Evolutionary conservation across 2,329 filamentous ascomycete species (phyloP).

Genomic region (Hymenoscyphus albidus): DNA sequence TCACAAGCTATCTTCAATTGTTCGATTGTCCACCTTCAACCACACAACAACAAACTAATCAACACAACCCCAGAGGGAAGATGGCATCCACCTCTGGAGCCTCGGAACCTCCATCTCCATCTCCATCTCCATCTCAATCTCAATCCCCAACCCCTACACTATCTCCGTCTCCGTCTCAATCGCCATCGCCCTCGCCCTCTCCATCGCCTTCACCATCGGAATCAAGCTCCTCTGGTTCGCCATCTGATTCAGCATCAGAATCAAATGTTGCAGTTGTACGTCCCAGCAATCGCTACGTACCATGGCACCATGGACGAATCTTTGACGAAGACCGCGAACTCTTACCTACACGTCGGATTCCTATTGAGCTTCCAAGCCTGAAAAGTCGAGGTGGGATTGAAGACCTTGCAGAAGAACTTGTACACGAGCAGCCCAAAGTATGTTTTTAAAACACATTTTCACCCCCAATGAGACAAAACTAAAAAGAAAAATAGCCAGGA

Average conservation of each 20-base stretch:
- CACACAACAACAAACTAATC: background rate
- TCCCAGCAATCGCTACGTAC: background rate
- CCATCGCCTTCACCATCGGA: background rate
- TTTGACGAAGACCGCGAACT: slow-evolving; percentile 1
- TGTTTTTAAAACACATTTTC: background rate
- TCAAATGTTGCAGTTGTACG: background rate
- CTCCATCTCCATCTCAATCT: no score
- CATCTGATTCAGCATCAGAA: background rate
- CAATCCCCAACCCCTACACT: no score
- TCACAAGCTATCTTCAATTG: background rate
- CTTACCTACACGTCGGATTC: background rate
- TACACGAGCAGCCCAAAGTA: background rate
- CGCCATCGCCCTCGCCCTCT: background rate
- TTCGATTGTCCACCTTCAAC: background rate
- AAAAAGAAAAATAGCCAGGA: background rate
- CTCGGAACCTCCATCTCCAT: background rate
- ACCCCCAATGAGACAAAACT: background rate
- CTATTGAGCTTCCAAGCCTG: background rate
- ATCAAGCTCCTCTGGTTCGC: background rate
- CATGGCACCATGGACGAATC: background rate
- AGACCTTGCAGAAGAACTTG: background rate
- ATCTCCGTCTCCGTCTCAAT: no score
- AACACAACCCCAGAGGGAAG: background rate
- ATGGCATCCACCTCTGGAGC: background rate
- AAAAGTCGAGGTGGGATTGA: background rate